phyloP scores from a whole-genome alignment of 345 rosid species.

The Atalantia buxifolia region DNA sequence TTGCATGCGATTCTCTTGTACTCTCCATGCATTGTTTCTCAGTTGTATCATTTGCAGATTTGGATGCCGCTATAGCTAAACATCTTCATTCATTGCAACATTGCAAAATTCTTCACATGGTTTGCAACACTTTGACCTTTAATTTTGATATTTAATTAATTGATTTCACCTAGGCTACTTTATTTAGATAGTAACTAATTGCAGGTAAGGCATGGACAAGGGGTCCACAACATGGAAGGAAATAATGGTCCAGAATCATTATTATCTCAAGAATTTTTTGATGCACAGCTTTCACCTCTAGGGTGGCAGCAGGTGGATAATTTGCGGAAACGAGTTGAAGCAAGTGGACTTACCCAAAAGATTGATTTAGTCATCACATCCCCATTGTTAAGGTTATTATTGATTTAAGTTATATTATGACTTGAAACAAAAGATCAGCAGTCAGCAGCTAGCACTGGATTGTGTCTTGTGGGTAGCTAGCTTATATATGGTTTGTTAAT shows the following conservation, averaged over 20 bases:
- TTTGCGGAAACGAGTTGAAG: slow-evolving; percentile 37
- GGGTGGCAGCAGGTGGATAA: slow-evolving; percentile 54
- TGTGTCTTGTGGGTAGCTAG: no score
- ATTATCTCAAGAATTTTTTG: slow-evolving; percentile 52
- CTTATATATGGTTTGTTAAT: not conserved
- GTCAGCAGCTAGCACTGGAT: no score
- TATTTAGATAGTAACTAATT: not conserved
- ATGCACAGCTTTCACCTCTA: slow-evolving; percentile 52
- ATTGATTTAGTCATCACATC: slow-evolving; percentile 57
- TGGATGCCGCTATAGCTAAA: slow-evolving; percentile 27
- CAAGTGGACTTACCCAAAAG: slow-evolving; percentile 24
- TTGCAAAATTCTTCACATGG: slow-evolving; percentile 59
- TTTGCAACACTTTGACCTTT: not conserved
- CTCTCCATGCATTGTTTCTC: slow-evolving; percentile 5
- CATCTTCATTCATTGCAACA: slow-evolving; percentile 41
- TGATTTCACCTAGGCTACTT: not conserved
- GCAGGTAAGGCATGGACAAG: slow-evolving; percentile 78
- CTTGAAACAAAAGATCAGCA: not conserved
- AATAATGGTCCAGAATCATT: slow-evolving; percentile 36
- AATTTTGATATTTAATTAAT: no score
- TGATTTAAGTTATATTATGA: not conserved
- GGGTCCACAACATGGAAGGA: slow-evolving; percentile 58
- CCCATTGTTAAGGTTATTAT: slow-evolving; percentile 50
- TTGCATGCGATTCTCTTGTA: not conserved
- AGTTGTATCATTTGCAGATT: slow-evolving; percentile 11